Evolutionary conservation across 2,329 filamentous ascomycete species (phyloP).

Genomic region (Aureobasidium sp.): DNA sequence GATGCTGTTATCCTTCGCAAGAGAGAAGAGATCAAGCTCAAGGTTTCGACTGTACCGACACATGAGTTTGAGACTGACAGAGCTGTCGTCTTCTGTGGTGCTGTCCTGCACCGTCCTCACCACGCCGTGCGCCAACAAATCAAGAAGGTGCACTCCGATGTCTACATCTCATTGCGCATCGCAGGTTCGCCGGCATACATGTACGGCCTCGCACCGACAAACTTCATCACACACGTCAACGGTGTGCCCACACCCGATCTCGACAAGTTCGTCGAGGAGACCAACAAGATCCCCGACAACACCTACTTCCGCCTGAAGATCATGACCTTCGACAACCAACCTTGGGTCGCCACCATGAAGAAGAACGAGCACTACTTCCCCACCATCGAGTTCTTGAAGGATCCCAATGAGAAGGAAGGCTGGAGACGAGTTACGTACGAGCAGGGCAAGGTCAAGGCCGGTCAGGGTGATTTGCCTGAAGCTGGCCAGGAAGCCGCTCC

Average conservation of each 20-base stretch:
- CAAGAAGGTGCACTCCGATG: slow-evolving; percentile 88
- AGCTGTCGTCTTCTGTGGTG: slow-evolving; percentile 90
- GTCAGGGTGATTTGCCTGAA: slow-evolving; percentile 25
- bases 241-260: slow-evolving; percentile 77
- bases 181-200: slow-evolving; percentile 79
- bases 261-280: slow-evolving; percentile 70
- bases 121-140: slow-evolving; percentile 97
- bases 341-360: slow-evolving; percentile 99
- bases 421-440: slow-evolving; percentile 54
- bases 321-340: slow-evolving; percentile 97
- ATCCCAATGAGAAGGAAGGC: slow-evolving; percentile 43
- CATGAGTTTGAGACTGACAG: slow-evolving; percentile 88
- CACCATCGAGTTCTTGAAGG: slow-evolving; percentile 59
- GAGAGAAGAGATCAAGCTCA: slow-evolving; percentile 68
- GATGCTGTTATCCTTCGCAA: slow-evolving; percentile 83
- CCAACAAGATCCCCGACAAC: slow-evolving; percentile 86
- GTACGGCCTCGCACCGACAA: slow-evolving; percentile 89
- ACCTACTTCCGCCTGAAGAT: slow-evolving; percentile 96
- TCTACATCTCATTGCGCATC: slow-evolving; percentile 86
- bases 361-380: slow-evolving; percentile 96
- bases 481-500: background rate
- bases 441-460: slow-evolving; percentile 34
- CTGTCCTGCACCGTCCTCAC: slow-evolving; percentile 85
- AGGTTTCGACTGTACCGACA: slow-evolving; percentile 77
- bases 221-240: slow-evolving; percentile 96